phyloP scores from a whole-genome alignment of 2,329 filamentous ascomycete species.

The Torrubiellomyces zombiae region DNA sequence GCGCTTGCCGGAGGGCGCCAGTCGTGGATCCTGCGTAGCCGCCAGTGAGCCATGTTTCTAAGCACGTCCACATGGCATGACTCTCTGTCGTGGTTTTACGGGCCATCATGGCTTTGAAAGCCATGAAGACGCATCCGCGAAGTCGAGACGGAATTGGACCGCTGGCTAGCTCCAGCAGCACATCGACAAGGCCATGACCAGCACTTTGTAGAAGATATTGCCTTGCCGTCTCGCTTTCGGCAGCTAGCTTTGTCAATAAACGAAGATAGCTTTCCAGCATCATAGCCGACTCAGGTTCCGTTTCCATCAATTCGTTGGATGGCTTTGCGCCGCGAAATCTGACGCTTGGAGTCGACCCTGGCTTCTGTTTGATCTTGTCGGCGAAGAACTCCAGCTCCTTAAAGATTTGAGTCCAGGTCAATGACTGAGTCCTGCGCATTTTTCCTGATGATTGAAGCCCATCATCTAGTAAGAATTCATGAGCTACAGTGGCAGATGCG shows the following conservation, averaged over 20 bases:
- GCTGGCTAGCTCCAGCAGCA: slow-evolving; percentile 64
- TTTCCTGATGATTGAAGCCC: slow-evolving; percentile 56
- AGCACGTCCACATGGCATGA: slow-evolving; percentile 58
- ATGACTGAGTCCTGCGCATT: slow-evolving; percentile 63
- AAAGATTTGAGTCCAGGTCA: slow-evolving; percentile 89
- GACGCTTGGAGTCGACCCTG: slow-evolving; percentile 24
- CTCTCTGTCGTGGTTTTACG: slow-evolving; percentile 53
- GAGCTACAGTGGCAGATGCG: slow-evolving; percentile 67
- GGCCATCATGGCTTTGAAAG: slow-evolving; percentile 58
- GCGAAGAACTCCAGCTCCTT: slow-evolving; percentile 77
- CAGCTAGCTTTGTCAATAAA: slow-evolving; percentile 66
- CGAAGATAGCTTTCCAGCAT: slow-evolving; percentile 93
- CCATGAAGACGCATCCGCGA: slow-evolving; percentile 68
- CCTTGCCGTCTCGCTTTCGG: slow-evolving; percentile 56
- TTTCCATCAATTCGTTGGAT: slow-evolving; percentile 51
- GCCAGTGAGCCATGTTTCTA: slow-evolving; percentile 68
- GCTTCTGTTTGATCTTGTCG: slow-evolving; percentile 58
- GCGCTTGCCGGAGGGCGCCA: slow-evolving; percentile 15
- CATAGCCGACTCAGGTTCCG: slow-evolving; percentile 81
- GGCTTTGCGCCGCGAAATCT: slow-evolving; percentile 42
- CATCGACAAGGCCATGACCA: slow-evolving; percentile 51
- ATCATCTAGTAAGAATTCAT: slow-evolving; percentile 82
- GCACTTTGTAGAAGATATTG: slow-evolving; percentile 53
- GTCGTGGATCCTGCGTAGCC: slow-evolving; percentile 25
- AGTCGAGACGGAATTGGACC: slow-evolving; percentile 61